phyloP scores from a whole-genome alignment of 2,329 filamentous ascomycete genomes.

The Elsinoe australis region DNA sequence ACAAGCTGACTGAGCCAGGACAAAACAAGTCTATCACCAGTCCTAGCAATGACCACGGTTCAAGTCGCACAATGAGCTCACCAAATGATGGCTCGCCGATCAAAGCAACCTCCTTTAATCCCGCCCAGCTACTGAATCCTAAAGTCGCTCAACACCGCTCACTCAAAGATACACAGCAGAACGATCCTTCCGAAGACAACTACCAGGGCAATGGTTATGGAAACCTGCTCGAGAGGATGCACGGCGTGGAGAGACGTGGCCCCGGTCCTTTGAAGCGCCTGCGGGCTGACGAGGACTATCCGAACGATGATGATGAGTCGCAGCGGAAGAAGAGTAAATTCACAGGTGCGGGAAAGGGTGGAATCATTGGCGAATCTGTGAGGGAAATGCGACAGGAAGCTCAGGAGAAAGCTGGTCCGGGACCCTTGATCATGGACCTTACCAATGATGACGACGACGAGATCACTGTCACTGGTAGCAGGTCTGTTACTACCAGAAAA shows the following conservation, averaged over 20 bases:
- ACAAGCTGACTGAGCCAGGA: too few species aligned
- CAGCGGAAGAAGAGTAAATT: slow-evolving; percentile 40
- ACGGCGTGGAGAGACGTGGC: slow-evolving; percentile 63
- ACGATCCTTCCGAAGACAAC: too few species aligned
- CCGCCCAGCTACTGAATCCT: slow-evolving; percentile 31
- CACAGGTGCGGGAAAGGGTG: slow-evolving; percentile 45
- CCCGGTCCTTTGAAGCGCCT: slow-evolving; percentile 59
- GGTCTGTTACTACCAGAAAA: not conserved
- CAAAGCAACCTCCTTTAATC: slow-evolving; percentile 24
- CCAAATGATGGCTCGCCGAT: too few species aligned
- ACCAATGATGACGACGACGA: slow-evolving; percentile 32
- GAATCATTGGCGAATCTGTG: slow-evolving; percentile 57
- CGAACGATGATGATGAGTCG: slow-evolving; percentile 25
- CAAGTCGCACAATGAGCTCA: too few species aligned
- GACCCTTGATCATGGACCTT: slow-evolving; percentile 40
- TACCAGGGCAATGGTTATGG: too few species aligned
- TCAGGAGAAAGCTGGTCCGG: slow-evolving; percentile 26
- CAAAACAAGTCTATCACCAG: not conserved
- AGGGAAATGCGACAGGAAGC: slow-evolving; percentile 50
- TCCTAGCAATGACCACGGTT: too few species aligned
- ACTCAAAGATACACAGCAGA: too few species aligned
- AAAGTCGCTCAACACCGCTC: slow-evolving; percentile 24
- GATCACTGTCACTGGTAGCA: slow-evolving; percentile 23
- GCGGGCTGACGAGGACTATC: slow-evolving; percentile 35
- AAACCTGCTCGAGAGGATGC: slow-evolving; percentile 65